Evolutionary conservation across 2,329 filamentous ascomycete genomes (phyloP), one percentile per base, ranked within the genome.

Genomic region (Fusarium euwallaceae): DNA sequence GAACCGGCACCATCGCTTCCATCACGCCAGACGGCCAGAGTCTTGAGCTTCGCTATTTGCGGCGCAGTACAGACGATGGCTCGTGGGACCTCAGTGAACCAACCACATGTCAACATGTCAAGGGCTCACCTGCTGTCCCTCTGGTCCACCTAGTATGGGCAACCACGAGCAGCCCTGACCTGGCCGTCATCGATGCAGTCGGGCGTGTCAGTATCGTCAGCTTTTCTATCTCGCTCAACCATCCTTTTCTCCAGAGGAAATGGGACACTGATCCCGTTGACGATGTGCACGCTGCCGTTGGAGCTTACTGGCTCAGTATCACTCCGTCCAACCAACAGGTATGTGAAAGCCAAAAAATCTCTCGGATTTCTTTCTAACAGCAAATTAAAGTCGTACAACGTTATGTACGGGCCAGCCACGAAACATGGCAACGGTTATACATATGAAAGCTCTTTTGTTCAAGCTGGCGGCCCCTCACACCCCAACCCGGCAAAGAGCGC

Each of bases 101-200:
- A n/a, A 92, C 90, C 4, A 85, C 87, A 1, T 88, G 92, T 65
- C 82, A 87, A n/a, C 88, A 90, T 12, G 87, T 95, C 72, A 86
- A 89, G 17, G 88, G 89, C 53, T 85, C 88, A n/a, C 88, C 91
- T 32, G 89, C 91, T 2, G 91, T 91, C 34, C 91, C 90, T 5
- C 87, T 98, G 45, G 91, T 93, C 20, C 95, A 98, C 82, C 84
- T 99, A 11, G 92, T 91, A 62, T 98, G 95, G 95, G 94, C 93
- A 60, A 84, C 87, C 0, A 91, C 92, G 16, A 88, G 89, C 6
- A 93, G 91, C 39, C 91, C 92, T 3, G 97, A 98, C 76, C 87
- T 99, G 64, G 95, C 95, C 3, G 89, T 97, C 20, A 88, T 97
- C 69, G 96, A 98, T 82, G 88, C 92, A 32, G 90, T 91, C 27